These are phyloP conservation scores for Stentor roeselii DNA, from an alignment of 73 alveolate species.

Conservation along the genomic window DNA sequence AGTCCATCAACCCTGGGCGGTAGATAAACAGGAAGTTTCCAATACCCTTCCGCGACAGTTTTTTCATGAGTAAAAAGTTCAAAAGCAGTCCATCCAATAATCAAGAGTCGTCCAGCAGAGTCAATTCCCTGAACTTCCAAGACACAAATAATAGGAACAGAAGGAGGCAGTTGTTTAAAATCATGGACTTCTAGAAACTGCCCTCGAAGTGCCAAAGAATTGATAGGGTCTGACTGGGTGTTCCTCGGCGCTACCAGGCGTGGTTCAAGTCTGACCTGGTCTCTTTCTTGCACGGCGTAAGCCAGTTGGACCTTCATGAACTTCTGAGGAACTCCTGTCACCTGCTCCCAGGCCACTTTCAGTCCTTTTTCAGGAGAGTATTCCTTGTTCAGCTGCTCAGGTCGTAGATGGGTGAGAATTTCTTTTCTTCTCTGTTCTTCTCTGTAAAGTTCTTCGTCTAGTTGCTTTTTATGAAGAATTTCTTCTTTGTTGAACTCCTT, in stretches of 20 bases:
- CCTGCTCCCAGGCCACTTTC: background rate
- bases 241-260: constrained; percentile 65
- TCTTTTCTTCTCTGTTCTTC: background rate
- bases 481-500: background rate
- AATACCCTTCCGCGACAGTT: constrained; percentile 66
- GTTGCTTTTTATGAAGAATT: background rate
- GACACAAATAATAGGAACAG: constrained; percentile 61
- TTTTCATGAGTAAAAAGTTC: constrained; percentile 68
- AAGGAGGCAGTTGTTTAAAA: constrained; percentile 61
- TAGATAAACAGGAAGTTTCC: constrained; percentile 73
- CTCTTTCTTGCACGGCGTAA: background rate
- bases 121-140: constrained; percentile 77
- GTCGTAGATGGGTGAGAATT: background rate
- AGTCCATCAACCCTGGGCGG: constrained; percentile 65
- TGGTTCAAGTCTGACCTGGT: constrained; percentile 52
- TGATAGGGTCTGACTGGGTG: constrained; percentile 64
- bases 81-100: constrained; percentile 81
- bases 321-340: background rate
- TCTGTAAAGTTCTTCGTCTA: background rate
- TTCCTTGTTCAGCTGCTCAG: background rate
- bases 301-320: background rate
- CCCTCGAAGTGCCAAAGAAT: constrained; percentile 52
- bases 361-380: background rate
- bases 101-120: constrained; percentile 36
- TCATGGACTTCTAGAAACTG: constrained; percentile 52